Evolutionary conservation across 768 basidiomycete genomes (phyloP).

Genomic region (Paxillus rubicundulus): DNA sequence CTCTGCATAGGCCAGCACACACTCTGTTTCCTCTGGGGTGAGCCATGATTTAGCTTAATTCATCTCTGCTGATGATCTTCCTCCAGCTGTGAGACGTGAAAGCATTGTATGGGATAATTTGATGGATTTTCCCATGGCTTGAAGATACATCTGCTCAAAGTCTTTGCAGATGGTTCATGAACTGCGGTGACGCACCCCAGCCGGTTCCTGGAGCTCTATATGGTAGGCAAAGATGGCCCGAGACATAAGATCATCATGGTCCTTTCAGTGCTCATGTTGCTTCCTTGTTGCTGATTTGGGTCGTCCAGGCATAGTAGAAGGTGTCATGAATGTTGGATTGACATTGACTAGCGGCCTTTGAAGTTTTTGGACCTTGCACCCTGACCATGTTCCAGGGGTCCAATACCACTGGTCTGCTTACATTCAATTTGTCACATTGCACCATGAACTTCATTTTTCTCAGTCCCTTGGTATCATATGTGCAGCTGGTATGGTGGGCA

Average conservation of each 20-base stretch:
- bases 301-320: neutral
- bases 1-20: slow-evolving; percentile 28
- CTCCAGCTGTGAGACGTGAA: slow-evolving; percentile 11
- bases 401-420: no score
- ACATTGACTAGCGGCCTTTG: no score
- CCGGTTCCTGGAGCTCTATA: slow-evolving; percentile 2
- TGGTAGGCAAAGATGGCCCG: slow-evolving; percentile 5
- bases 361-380: no score
- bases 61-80: slow-evolving; percentile 21
- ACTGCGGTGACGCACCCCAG: neutral
- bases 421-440: no score
- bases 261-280: neutral
- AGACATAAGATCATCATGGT: slow-evolving; percentile 5
- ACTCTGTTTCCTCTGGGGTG: slow-evolving; percentile 24
- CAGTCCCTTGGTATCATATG: no score
- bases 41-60: slow-evolving; percentile 31
- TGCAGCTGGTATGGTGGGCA: no score
- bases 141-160: slow-evolving; percentile 5
- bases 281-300: neutral
- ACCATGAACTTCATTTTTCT: no score
- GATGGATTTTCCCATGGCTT: slow-evolving; percentile 14
- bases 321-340: no score
- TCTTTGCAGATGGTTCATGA: slow-evolving; percentile 13
- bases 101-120: slow-evolving; percentile 17
- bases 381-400: no score